Evolutionary conservation across 306 rosid species (phyloP), one percentile per base, ranked within the genome.

Genomic region (Leucaena leucocephala): DNA sequence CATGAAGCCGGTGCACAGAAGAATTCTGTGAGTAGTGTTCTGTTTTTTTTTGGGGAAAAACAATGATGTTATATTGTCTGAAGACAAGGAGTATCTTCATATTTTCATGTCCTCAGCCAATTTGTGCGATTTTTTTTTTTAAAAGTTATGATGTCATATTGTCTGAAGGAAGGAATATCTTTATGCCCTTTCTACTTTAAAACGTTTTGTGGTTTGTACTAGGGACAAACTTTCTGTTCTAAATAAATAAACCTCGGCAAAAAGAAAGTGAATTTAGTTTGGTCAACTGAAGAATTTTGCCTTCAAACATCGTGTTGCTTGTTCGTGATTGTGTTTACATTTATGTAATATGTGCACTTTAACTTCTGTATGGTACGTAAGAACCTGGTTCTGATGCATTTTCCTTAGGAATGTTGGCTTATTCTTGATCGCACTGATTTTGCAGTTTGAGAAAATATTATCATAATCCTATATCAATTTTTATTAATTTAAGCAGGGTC

Each of bases 1-100:
- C 6, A 82, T 95, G 85, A 95, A 95, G 87, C 98, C 99, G 0
- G 99, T 95, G 39, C 99, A 95, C 76, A 86, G 99, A 61, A 88
- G 99, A 76, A 90, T 95, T 77, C 81, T 95, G 98, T 95, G 66
- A 92, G 98, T 87, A 35, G 49, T 59, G 40, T 22, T 38, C 5
- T 36, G 21, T 5, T 50, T 15, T 79, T 61, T 80, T 33, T 49
- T 13, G 5, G 44, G 19, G 58, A 19, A 40, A 49, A 64, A 3
- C 17, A 10, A 27, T 54, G 55, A 21, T 21, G 40, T 39, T 62
- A 22, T 22, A 19, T n/a, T 6, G 49, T 66, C 57, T 50, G 54
- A 52, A 71, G 50, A 5, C 10, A 33, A 5, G 3, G 14, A 15
- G 3, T 55, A 7, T 35, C 27, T 52, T 13, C 62, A 7, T 13